These are phyloP conservation scores for Calamus simplicifolius DNA, from an alignment of 176 grass and related monocot genomes.

Conservation along the genomic window DNA sequence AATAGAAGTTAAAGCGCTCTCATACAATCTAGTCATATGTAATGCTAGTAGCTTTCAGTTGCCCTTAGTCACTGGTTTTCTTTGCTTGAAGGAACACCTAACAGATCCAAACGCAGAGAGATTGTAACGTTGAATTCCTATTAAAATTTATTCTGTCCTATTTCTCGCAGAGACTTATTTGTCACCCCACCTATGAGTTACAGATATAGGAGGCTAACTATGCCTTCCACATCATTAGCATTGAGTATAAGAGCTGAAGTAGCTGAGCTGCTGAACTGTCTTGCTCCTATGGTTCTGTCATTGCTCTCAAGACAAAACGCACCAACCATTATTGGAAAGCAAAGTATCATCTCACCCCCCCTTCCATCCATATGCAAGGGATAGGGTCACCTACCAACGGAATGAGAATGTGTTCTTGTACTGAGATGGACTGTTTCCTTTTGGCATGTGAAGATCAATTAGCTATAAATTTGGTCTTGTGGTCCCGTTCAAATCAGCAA, in stretches of 20 bases:
- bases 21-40: no score
- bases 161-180: no score
- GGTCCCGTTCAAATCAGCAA: background rate
- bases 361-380: background rate
- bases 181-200: no score
- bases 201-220: no score
- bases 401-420: constrained; percentile 1
- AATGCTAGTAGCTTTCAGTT: constrained; percentile 1
- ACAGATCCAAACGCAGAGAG: background rate
- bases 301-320: no score
- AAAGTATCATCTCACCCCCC: background rate
- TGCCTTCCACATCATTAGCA: no score
- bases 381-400: background rate
- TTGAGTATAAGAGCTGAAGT: no score
- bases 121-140: background rate
- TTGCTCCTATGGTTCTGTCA: no score
- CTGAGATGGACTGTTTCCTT: background rate
- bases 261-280: no score
- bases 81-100: background rate
- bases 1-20: no score
- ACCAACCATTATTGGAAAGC: no score
- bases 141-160: constrained; percentile 1
- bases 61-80: background rate
- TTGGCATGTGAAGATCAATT: background rate
- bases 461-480: background rate